Evolutionary conservation across 2,329 filamentous ascomycete genomes (phyloP).

Genomic region (Thermothelomyces thermophilus): DNA sequence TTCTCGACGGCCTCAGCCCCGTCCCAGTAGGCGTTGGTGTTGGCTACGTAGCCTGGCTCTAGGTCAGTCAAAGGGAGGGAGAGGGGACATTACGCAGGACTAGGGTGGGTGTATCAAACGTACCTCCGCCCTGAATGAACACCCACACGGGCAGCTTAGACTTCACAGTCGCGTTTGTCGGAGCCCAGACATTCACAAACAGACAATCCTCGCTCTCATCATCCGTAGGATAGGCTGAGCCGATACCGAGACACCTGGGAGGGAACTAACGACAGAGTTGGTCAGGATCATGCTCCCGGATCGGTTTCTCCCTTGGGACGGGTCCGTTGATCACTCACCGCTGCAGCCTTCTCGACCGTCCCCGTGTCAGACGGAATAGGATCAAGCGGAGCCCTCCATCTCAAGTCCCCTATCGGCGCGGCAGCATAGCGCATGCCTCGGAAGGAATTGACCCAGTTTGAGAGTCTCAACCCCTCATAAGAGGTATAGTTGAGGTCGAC

Average conservation of each 20-base stretch:
- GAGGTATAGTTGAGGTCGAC: constrained; percentile 40
- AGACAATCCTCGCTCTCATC: constrained; percentile 36
- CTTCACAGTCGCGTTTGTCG: constrained; percentile 32
- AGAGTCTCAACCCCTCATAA: constrained; percentile 36
- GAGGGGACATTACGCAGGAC: not conserved
- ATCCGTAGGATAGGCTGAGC: constrained; percentile 27
- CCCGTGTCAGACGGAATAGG: constrained; percentile 30
- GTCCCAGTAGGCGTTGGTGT: constrained; percentile 48
- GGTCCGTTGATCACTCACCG: constrained; percentile 25
- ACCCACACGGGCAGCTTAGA: constrained; percentile 48
- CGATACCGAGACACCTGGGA: constrained; percentile 39
- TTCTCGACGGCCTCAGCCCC: constrained; percentile 40
- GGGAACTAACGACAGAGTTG: constrained; percentile 35
- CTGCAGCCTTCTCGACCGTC: constrained; percentile 32
- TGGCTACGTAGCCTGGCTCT: constrained; percentile 36
- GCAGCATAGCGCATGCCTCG: constrained; percentile 46
- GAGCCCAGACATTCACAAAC: constrained; percentile 40
- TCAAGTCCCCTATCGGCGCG: constrained; percentile 42
- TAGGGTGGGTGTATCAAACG: constrained; percentile 13
- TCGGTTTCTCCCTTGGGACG: too few species aligned
- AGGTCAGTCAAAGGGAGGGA: not conserved
- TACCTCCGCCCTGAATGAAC: constrained; percentile 43
- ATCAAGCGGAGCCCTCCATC: constrained; percentile 44
- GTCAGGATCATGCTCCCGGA: too few species aligned
- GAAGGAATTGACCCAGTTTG: constrained; percentile 38